These are phyloP conservation scores for Tetrahymena malaccensis DNA, from an alignment of 73 alveolate genomes.

Conservation along the genomic window DNA sequence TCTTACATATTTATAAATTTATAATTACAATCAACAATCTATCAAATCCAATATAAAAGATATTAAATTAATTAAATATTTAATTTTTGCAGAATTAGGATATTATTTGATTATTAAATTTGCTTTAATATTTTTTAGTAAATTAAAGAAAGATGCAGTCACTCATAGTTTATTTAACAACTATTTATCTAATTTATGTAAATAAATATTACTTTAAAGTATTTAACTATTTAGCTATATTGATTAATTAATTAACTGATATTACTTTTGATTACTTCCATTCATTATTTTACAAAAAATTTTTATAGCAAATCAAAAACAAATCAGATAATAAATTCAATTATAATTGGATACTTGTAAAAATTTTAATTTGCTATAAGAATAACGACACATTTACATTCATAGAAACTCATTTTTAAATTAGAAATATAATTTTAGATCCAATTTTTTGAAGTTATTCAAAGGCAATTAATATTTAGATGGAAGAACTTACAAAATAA, in stretches of 20 bases:
- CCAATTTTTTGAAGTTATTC: not conserved
- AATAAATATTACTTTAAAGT: not conserved
- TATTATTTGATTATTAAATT: not conserved
- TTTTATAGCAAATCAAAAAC: not conserved
- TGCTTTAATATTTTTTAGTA: not conserved
- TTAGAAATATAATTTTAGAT: too few species aligned
- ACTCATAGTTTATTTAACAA: not conserved
- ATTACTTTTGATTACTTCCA: not conserved
- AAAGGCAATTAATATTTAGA: not conserved
- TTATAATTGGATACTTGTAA: not conserved
- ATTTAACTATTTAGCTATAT: not conserved
- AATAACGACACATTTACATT: not conserved
- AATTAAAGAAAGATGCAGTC: not conserved
- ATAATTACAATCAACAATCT: not conserved
- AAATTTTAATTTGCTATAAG: too few species aligned
- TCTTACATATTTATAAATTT: not conserved
- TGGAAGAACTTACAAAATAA: not conserved
- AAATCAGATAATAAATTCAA: not conserved
- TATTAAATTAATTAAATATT: not conserved
- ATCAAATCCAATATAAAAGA: not conserved
- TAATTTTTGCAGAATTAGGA: not conserved
- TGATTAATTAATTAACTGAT: not conserved
- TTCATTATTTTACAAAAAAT: not conserved
- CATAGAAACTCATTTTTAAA: too few species aligned
- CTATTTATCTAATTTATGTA: not conserved